Evolutionary conservation across 495 filamentous ascomycete species (phyloP), one percentile per base, ranked within the genome.

Genomic region (Clohesyomyces aquaticus): DNA sequence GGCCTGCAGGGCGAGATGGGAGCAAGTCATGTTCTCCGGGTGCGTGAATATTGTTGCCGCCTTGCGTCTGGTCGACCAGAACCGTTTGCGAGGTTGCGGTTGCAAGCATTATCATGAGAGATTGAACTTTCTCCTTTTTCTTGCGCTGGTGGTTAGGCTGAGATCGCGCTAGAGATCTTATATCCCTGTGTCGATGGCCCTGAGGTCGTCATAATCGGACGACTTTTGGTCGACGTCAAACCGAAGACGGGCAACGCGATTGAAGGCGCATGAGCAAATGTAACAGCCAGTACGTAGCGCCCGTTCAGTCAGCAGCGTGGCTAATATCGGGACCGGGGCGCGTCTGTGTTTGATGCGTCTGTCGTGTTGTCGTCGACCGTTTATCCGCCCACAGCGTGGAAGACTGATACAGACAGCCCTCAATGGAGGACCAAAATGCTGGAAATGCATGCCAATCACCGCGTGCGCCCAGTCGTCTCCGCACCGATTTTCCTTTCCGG

Each of bases 181-280:
- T 16, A 58, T 58, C 55, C 55, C 22, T 45, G 55, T 48, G 55
- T 58, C 55, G 55, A 58, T 58, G 23, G 50, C 50, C 27, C 10
- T 4, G 29, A 38, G n/a, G n/a, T 6, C 32, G 32, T 38, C 32
- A 38, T 38, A 38, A 38, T 38, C 32, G 14, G 32, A 38, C 14
- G 6, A 38, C 14, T 38, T 38, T 14, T 38, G 35, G 35, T 42
- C 35, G n/a, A n/a, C n/a, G n/a, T n/a, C n/a, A n/a, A n/a, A n/a
- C n/a, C n/a, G n/a, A n/a, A n/a, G n/a, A n/a, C n/a, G n/a, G n/a
- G n/a, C n/a, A 6, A 38, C 6, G 32, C 32, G 6, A 14, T 14
- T 6, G 14, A 14, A 38, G 6, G 32, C 14, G 32, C 32, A 38
- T 38, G 32, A 14, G 32, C 32, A 38, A 38, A 38, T 38, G 32